These are phyloP conservation scores for Aureobasidium sp. DNA, from an alignment of 2,329 filamentous ascomycete species.

Conservation along the genomic window DNA sequence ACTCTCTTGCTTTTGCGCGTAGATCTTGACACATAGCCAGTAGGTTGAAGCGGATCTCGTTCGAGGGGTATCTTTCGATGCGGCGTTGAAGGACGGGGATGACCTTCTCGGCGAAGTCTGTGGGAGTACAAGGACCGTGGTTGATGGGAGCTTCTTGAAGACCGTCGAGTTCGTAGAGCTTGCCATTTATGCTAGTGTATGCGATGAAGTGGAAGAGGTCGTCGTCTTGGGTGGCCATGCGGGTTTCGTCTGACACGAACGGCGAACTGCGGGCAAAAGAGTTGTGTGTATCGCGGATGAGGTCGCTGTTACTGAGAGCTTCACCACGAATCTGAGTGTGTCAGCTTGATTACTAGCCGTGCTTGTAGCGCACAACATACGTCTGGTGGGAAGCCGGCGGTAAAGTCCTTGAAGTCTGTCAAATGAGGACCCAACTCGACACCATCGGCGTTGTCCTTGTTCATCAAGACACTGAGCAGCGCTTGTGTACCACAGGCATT, in stretches of 20 bases:
- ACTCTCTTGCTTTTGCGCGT: slow-evolving; percentile 65
- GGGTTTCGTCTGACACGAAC: slow-evolving; percentile 84
- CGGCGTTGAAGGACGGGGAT: slow-evolving; percentile 81
- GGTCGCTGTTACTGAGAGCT: slow-evolving; percentile 59
- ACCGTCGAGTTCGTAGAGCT: slow-evolving; percentile 89
- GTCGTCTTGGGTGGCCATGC: slow-evolving; percentile 63
- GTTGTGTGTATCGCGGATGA: slow-evolving; percentile 66
- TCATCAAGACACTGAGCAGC: slow-evolving; percentile 82
- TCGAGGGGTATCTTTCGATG: slow-evolving; percentile 73
- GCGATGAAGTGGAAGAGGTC: slow-evolving; percentile 98
- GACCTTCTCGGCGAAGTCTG: slow-evolving; percentile 70
- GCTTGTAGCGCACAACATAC: slow-evolving; percentile 24
- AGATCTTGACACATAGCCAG: slow-evolving; percentile 86
- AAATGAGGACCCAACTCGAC: slow-evolving; percentile 68
- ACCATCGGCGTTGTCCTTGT: slow-evolving; percentile 50
- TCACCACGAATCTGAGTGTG: slow-evolving; percentile 56
- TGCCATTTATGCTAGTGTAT: slow-evolving; percentile 73
- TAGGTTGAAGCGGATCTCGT: slow-evolving; percentile 93
- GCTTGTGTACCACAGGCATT: slow-evolving; percentile 98
- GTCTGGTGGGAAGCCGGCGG: slow-evolving; percentile 65
- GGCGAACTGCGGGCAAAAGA: slow-evolving; percentile 82
- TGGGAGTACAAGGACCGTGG: slow-evolving; percentile 66
- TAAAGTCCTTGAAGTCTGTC: slow-evolving; percentile 78
- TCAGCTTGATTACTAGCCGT: not conserved
- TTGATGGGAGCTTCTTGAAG: slow-evolving; percentile 87